Conservation (phyloP, 805 yeast species). For the Kuraishia capsulata region DNA sequence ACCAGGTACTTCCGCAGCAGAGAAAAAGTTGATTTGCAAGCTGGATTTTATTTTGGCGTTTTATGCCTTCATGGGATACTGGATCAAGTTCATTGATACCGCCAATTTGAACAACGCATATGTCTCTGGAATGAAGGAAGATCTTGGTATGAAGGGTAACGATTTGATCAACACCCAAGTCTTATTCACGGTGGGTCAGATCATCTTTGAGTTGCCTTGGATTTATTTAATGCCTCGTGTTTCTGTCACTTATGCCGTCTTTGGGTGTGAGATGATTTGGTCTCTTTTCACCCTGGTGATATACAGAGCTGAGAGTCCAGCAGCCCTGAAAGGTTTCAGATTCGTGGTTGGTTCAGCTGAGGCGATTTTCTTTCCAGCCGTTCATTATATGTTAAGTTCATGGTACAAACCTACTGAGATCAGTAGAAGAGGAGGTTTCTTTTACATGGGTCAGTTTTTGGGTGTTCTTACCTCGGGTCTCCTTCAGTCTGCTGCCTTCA, state of each 20-base stretch:
- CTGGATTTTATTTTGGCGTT: conserved; percentile 47
- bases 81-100: conserved; percentile 60
- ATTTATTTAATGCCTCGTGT: conserved; percentile 2
- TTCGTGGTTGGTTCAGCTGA: conserved; percentile 61
- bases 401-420: conserved; percentile 48
- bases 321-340: conserved; percentile 47
- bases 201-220: conserved; percentile 7
- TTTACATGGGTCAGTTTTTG: conserved; percentile 51
- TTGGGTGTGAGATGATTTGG: conserved; percentile 18
- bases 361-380: conserved; percentile 51
- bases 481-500: conserved; percentile 43
- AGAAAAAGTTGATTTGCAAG: conserved; percentile 38
- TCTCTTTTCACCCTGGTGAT: conserved; percentile 17
- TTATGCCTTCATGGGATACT: conserved; percentile 50
- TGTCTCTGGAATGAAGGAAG: conserved; percentile 54
- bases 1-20: conserved; percentile 38
- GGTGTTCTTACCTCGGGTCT: conserved; percentile 57
- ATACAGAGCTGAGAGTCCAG: conserved; percentile 25
- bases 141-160: conserved; percentile 41
- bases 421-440: conserved; percentile 49
- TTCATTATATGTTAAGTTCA: conserved; percentile 48
- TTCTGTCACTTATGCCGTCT: conserved; percentile 6
- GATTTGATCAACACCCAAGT: conserved; percentile 21
- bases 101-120: conserved; percentile 58
- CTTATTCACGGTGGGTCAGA: conserved; percentile 25